These are phyloP conservation scores for Gentiana dahurica DNA, from an alignment of 257 asterid genomes.

Conservation along the genomic window DNA sequence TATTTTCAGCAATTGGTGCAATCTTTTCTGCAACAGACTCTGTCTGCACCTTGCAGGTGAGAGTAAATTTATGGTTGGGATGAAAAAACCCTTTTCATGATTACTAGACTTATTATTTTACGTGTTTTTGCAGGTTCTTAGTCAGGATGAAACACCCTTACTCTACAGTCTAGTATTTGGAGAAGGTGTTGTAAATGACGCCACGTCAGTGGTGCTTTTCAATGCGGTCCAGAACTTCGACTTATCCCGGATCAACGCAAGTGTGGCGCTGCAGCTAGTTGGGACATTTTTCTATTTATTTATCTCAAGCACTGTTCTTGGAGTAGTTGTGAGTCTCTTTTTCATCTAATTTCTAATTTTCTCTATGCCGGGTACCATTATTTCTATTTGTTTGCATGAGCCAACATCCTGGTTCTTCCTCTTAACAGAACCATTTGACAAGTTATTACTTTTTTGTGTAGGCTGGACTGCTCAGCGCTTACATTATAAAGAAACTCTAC, in stretches of 20 bases:
- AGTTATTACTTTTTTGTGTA: conserved; percentile 22
- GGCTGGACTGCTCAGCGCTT: conserved; percentile 93
- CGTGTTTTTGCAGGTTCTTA: conserved; percentile 60
- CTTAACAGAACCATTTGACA: neutral
- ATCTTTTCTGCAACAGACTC: conserved; percentile 98
- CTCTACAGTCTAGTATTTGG: conserved; percentile 96
- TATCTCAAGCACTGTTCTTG: conserved; percentile 62
- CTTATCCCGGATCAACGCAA: conserved; percentile 54
- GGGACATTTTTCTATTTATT: conserved; percentile 82
- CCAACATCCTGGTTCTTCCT: conserved; percentile 10
- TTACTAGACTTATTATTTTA: conserved; percentile 6
- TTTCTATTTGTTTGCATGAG: neutral
- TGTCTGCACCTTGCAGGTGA: conserved; percentile 98
- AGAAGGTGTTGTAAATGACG: conserved; percentile 98
- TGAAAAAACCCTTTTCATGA: neutral
- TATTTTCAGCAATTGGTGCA: conserved; percentile 80
- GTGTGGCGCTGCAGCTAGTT: conserved; percentile 46
- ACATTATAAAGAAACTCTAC: conserved; percentile 75
- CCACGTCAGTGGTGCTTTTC: conserved; percentile 94
- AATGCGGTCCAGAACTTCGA: conserved; percentile 94
- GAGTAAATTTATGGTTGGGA: neutral
- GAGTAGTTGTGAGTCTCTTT: conserved; percentile 57
- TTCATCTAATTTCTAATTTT: conserved; percentile 2
- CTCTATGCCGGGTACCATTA: too few relatives aligned
- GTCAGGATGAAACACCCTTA: conserved; percentile 95